Evolutionary conservation across 129 eudicot species (phyloP).

Genomic region (Saposhnikovia divaricata): DNA sequence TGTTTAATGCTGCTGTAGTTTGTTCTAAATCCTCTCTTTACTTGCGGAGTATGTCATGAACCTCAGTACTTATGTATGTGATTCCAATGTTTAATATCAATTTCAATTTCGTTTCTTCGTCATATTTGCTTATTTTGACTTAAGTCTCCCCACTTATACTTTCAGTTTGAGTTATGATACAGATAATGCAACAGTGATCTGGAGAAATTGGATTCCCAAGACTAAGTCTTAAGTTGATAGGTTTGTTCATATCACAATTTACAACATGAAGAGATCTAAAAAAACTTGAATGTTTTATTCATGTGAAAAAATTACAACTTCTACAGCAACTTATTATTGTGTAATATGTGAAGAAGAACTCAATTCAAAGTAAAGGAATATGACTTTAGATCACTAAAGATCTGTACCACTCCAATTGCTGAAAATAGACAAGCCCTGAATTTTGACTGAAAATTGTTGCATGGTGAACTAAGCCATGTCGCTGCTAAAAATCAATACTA

Average conservation of each 20-base stretch:
- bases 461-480: not conserved
- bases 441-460: not conserved
- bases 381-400: not conserved
- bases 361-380: too few species aligned
- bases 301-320: not conserved
- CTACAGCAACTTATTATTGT: not conserved
- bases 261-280: not conserved
- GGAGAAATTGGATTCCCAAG: not conserved
- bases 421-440: not conserved
- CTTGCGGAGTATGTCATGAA: not conserved
- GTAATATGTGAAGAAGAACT: not conserved
- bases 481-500: not conserved
- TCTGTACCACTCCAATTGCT: not conserved
- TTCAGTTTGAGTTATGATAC: not conserved
- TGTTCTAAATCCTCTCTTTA: too few species aligned
- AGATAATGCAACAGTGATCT: not conserved
- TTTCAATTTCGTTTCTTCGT: not conserved
- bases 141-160: not conserved
- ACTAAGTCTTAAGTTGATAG: not conserved
- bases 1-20: not conserved
- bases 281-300: not conserved
- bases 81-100: not conserved
- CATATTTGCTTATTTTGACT: not conserved
- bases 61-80: not conserved
- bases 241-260: not conserved